Conservation (phyloP, 345 rosid genomes). For the Leavenworthia alabamica region DNA sequence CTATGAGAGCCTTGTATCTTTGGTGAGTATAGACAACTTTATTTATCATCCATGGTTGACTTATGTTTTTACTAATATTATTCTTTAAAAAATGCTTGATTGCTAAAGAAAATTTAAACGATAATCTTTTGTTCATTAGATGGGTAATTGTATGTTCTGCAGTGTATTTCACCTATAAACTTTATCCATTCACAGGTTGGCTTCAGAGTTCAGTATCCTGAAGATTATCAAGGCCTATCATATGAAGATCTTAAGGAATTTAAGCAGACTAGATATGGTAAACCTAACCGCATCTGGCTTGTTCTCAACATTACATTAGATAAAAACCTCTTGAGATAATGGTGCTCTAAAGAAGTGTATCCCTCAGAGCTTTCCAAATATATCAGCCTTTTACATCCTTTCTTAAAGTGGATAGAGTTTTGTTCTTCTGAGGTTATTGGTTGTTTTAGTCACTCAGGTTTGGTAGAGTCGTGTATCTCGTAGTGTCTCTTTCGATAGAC, state of each 20-base stretch:
- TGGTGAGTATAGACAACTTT: slow-evolving; percentile 47
- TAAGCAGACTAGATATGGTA: slow-evolving; percentile 98
- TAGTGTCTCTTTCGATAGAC: background rate
- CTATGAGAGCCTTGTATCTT: slow-evolving; percentile 76
- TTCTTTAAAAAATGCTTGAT: slow-evolving; percentile 2
- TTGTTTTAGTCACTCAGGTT: slow-evolving; percentile 14
- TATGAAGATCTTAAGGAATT: slow-evolving; percentile 94
- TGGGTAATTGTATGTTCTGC: slow-evolving; percentile 8
- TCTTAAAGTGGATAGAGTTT: slow-evolving; percentile 13
- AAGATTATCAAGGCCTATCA: slow-evolving; percentile 82
- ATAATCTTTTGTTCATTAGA: slow-evolving; percentile 3
- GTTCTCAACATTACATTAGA: slow-evolving; percentile 3
- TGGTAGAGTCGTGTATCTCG: background rate
- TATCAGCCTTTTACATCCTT: slow-evolving; percentile 10
- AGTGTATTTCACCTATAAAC: slow-evolving; percentile 2
- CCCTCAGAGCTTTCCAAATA: background rate
- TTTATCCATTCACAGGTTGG: slow-evolving; percentile 56
- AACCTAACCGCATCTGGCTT: slow-evolving; percentile 10
- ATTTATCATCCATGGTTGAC: slow-evolving; percentile 9
- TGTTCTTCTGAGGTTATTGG: slow-evolving; percentile 10
- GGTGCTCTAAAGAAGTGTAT: background rate
- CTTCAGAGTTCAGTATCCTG: slow-evolving; percentile 89
- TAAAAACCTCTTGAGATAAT: background rate
- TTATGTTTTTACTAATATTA: background rate
- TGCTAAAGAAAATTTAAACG: background rate